These are phyloP conservation scores for Boehmeria nivea DNA, from an alignment of 306 rosid genomes.

Conservation along the genomic window DNA sequence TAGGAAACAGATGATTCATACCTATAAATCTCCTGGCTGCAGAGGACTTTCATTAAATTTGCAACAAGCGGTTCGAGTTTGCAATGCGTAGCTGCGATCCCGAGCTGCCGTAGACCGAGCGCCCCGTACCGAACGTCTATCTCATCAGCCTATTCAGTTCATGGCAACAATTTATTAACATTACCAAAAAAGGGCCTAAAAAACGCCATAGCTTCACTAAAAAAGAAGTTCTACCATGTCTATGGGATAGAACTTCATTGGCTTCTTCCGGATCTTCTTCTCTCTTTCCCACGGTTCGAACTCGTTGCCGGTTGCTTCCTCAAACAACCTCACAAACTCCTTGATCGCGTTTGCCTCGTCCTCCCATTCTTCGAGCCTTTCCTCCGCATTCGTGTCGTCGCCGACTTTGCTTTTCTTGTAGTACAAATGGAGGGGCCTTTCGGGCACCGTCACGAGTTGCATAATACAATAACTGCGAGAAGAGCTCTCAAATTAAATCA, in stretches of 20 bases:
- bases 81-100: slow-evolving; percentile 58
- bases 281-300: slow-evolving; percentile 83
- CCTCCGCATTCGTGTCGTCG: slow-evolving; percentile 71
- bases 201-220: not conserved
- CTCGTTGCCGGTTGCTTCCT: slow-evolving; percentile 73
- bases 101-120: slow-evolving; percentile 62
- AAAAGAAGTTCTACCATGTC: slow-evolving; percentile 60
- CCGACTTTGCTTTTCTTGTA: slow-evolving; percentile 77
- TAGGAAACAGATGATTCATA: slow-evolving; percentile 13
- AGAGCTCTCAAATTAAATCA: slow-evolving; percentile 6
- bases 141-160: slow-evolving; percentile 59
- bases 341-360: slow-evolving; percentile 41
- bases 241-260: slow-evolving; percentile 56
- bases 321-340: slow-evolving; percentile 65
- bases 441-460: slow-evolving; percentile 65
- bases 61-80: slow-evolving; percentile 69
- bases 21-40: slow-evolving; percentile 78
- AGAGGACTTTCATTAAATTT: slow-evolving; percentile 68
- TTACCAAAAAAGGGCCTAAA: not conserved
- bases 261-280: slow-evolving; percentile 71
- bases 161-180: not conserved
- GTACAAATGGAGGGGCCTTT: slow-evolving; percentile 46
- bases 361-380: slow-evolving; percentile 57
- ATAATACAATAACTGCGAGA: slow-evolving; percentile 61
- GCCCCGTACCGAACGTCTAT: slow-evolving; percentile 85